Base-by-base conservation (phyloP, 371 early-diverging fungal species). In the Mucor saturninus region DNA sequence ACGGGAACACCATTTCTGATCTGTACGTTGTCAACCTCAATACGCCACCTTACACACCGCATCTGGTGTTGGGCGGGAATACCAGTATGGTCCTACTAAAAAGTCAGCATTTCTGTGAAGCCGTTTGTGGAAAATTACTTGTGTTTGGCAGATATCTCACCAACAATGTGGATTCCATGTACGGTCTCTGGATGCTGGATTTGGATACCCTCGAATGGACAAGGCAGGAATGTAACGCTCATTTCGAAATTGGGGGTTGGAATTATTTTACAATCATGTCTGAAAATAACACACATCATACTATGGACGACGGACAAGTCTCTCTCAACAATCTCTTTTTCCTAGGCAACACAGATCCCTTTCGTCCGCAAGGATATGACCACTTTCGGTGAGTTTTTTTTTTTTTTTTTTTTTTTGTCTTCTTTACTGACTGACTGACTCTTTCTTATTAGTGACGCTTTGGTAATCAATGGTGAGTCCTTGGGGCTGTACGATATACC, bases 21-120 rank as follows among this genome's bases (percentile, higher is more conserved):
- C 72, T 88, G 4, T 81, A 82, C 54, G 76, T 77, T 42, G 74
- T 90, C 54, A 83, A 88, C 45, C 71, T 88, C 49, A 65, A 63
- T 29, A 77, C 76, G 0, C 77, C 79, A 48, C 75, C 76, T 28
- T 76, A 78, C 48, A 75, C 69, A 26, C 75, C 81, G 2, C 81
- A 81, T 53, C 68, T 76, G 8, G 75, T 81, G 3, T 59, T 80
- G 14, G 71, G 71, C 35, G 77, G 76, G 11, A 74, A 65, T 11
- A 54, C 75, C 28, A 74, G 79, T 26, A 81, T 87, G 57, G 87
- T 86, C 5, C 64, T 87, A 14, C 66, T 86, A 29, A 84, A 86
- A 60, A 86, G 87, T 11, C 88, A 88, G 43, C 89, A 87, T 65
- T 88, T 88, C 62, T 85, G 83, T 53, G 88, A 90, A 65, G 72